phyloP scores from a whole-genome alignment of 176 grass and related monocot genomes.

The Hsuehochloa calcarea region DNA sequence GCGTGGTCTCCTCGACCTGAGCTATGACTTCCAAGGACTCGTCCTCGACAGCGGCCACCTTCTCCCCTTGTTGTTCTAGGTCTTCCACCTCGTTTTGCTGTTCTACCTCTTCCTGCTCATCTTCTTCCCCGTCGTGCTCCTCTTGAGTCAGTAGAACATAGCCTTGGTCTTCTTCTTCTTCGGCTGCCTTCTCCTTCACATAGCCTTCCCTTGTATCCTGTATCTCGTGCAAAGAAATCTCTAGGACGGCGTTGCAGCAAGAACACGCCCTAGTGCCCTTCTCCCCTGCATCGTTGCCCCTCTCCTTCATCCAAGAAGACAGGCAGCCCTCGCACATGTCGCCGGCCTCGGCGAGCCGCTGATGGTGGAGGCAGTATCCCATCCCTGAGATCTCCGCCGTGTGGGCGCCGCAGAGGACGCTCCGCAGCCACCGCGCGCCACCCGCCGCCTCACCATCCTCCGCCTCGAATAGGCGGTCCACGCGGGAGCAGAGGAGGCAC shows the following conservation, averaged over 20 bases:
- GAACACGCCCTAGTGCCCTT: slow-evolving; percentile 48
- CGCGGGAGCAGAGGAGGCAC: slow-evolving; percentile 83
- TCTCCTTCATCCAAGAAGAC: slow-evolving; percentile 49
- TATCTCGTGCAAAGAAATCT: not conserved
- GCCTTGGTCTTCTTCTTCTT: slow-evolving; percentile 14
- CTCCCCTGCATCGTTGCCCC: slow-evolving; percentile 29
- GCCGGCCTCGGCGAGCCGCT: slow-evolving; percentile 45
- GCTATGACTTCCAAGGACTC: slow-evolving; percentile 40
- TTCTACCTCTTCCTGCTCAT: not conserved
- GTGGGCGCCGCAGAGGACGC: slow-evolving; percentile 68
- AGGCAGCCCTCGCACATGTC: slow-evolving; percentile 79
- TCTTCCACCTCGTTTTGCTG: not conserved
- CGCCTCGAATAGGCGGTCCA: slow-evolving; percentile 70
- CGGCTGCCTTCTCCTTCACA: not conserved
- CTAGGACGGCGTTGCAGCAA: slow-evolving; percentile 50
- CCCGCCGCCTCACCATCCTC: slow-evolving; percentile 16
- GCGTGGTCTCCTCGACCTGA: slow-evolving; percentile 28
- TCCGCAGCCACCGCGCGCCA: slow-evolving; percentile 32
- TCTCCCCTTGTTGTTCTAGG: not conserved
- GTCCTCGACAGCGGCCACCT: slow-evolving; percentile 25
- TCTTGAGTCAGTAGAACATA: slow-evolving; percentile 53
- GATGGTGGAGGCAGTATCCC: slow-evolving; percentile 62
- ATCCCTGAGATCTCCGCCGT: slow-evolving; percentile 74
- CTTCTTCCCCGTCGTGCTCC: slow-evolving; percentile 37
- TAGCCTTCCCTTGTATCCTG: not conserved